These are phyloP conservation scores for Penicillium capsulatum DNA, from an alignment of 2,329 filamentous ascomycete genomes.

Conservation along the genomic window DNA sequence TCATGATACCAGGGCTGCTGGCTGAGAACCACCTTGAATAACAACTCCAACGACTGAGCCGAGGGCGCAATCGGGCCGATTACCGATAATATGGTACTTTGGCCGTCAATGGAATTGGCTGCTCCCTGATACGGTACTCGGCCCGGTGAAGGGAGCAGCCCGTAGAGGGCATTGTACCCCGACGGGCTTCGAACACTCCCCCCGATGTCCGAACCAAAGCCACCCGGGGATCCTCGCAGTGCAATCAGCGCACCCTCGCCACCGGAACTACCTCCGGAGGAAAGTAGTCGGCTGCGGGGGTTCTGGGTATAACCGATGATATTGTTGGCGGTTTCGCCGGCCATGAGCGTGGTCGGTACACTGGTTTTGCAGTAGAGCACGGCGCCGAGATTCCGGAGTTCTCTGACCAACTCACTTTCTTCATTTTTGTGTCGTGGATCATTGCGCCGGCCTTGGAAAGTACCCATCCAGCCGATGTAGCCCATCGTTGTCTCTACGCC, in stretches of 20 bases:
- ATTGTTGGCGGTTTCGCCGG: conserved; percentile 59
- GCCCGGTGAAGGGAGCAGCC: conserved; percentile 52
- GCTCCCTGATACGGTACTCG: conserved; percentile 55
- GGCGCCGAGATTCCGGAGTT: conserved; percentile 52
- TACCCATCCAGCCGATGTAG: conserved; percentile 63
- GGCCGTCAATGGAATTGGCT: conserved; percentile 62
- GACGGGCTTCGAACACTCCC: conserved; percentile 57
- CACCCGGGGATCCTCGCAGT: conserved; percentile 51
- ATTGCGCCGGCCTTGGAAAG: conserved; percentile 54
- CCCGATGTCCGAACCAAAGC: conserved; percentile 57
- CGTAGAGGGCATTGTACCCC: conserved; percentile 57
- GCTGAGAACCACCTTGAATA: conserved; percentile 55
- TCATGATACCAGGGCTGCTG: conserved; percentile 63
- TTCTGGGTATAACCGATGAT: conserved; percentile 57
- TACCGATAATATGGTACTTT: conserved; percentile 59
- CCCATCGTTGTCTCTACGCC: conserved; percentile 57
- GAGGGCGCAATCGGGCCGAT: conserved; percentile 61
- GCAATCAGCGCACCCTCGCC: conserved; percentile 56
- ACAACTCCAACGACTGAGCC: conserved; percentile 51
- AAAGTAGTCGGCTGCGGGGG: conserved; percentile 53
- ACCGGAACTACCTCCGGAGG: conserved; percentile 56
- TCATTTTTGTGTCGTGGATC: conserved; percentile 47
- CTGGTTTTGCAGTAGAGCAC: conserved; percentile 55
- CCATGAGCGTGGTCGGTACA: conserved; percentile 54
- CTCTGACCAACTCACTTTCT: conserved; percentile 57